phyloP scores from a whole-genome alignment of 140 eudicot genomes.

The Bidens hawaiensis region DNA sequence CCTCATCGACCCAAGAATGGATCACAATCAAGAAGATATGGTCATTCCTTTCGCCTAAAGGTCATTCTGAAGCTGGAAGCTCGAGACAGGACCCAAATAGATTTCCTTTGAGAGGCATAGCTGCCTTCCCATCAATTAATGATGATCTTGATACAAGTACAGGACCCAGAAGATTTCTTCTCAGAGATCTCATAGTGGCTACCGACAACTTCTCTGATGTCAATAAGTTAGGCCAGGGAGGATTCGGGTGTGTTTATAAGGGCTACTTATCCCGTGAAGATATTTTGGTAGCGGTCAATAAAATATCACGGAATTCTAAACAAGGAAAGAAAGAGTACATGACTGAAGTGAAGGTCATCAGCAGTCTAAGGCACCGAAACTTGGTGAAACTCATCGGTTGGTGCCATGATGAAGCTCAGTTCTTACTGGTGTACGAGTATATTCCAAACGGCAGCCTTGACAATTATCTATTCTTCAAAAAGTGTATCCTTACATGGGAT shows the following conservation, averaged over 20 bases:
- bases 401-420: neutral
- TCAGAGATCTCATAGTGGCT: neutral
- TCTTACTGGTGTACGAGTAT: neutral
- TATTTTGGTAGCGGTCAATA: neutral
- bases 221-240: neutral
- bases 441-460: neutral
- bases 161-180: neutral
- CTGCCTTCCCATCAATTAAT: neutral
- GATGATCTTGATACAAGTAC: neutral
- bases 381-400: neutral
- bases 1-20: neutral
- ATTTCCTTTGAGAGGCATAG: too few species aligned
- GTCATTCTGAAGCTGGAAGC: too few species aligned
- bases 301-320: neutral
- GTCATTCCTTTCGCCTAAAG: too few species aligned
- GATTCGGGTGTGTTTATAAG: neutral
- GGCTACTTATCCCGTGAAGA: neutral
- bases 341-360: neutral
- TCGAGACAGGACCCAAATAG: too few species aligned
- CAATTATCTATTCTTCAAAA: neutral
- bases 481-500: neutral
- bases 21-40: neutral
- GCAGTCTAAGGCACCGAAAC: neutral
- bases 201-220: neutral
- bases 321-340: conserved; percentile 1